Conservation (phyloP, 768 basidiomycete genomes). For the Suillus fuscotomentosus region DNA sequence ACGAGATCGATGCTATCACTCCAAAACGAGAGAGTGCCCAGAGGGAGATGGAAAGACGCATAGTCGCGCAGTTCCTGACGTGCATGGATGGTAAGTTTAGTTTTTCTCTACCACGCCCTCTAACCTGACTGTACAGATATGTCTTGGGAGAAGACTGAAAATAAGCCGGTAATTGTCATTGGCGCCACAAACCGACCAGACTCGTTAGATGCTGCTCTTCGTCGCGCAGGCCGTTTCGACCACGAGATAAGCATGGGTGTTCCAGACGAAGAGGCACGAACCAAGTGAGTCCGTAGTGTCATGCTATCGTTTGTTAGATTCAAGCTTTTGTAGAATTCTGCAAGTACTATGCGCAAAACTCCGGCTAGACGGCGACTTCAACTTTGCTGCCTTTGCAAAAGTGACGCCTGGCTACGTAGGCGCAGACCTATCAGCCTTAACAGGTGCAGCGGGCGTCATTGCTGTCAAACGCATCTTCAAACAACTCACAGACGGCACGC, state of each 20-base stretch:
- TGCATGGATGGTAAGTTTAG: constrained; percentile 87
- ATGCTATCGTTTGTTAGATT: neutral
- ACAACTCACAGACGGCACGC: constrained; percentile 63
- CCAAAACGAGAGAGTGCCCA: constrained; percentile 98
- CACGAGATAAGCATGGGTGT: constrained; percentile 98
- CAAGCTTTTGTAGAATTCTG: constrained; percentile 63
- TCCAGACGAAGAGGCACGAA: constrained; percentile 86
- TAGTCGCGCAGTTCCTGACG: constrained; percentile 95
- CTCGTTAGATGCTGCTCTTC: constrained; percentile 88
- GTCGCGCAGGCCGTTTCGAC: constrained; percentile 93
- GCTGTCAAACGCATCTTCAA: constrained; percentile 97
- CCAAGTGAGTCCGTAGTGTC: constrained; percentile 60
- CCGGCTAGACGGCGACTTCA: constrained; percentile 82
- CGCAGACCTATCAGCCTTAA: constrained; percentile 87
- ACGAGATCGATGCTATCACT: constrained; percentile 97
- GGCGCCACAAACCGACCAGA: constrained; percentile 97
- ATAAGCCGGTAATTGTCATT: constrained; percentile 91
- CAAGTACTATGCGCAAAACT: constrained; percentile 83
- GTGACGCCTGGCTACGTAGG: constrained; percentile 97
- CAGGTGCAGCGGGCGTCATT: constrained; percentile 91
- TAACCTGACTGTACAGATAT: constrained; percentile 60
- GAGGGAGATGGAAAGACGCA: constrained; percentile 95
- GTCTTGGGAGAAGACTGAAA: constrained; percentile 93
- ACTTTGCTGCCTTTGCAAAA: constrained; percentile 83
- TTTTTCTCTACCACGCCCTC: neutral